Evolutionary conservation across 2,329 filamentous ascomycete species (phyloP).

Genomic region (Harringtonia aguacate): DNA sequence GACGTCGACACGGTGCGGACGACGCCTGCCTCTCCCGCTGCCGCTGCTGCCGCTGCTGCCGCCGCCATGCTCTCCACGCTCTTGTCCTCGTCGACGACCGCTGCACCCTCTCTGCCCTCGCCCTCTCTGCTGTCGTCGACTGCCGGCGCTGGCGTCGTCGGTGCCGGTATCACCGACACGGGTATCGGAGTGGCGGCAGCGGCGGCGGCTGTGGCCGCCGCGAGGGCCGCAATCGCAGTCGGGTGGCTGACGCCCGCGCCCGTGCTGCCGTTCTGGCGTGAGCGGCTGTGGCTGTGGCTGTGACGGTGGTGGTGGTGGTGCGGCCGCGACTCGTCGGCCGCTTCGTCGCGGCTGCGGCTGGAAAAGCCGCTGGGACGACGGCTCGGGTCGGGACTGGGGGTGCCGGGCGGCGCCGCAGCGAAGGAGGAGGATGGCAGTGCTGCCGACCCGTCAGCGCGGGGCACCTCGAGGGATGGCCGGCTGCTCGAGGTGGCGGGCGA

Average conservation of each 20-base stretch:
- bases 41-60: background rate
- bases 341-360: background rate
- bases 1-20: too few species aligned
- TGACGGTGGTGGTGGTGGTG: background rate
- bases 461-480: background rate
- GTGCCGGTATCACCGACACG: background rate
- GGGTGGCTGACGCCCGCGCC: slow-evolving; percentile 5
- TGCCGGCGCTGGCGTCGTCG: background rate
- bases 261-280: too few species aligned
- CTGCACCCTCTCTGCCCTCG: background rate
- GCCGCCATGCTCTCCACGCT: too few species aligned
- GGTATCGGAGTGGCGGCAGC: slow-evolving; percentile 4
- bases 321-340: background rate
- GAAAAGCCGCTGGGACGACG: slow-evolving; percentile 8
- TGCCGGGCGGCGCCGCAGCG: background rate
- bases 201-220: slow-evolving; percentile 2
- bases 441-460: background rate
- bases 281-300: background rate
- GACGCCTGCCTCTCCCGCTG: too few species aligned
- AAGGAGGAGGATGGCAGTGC: too few species aligned
- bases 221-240: slow-evolving; percentile 7
- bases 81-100: background rate
- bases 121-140: background rate
- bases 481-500: slow-evolving; percentile 13
- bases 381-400: slow-evolving; percentile 5